Conservation (phyloP, 441 rosid genomes). For the Populus hybrid region DNA sequence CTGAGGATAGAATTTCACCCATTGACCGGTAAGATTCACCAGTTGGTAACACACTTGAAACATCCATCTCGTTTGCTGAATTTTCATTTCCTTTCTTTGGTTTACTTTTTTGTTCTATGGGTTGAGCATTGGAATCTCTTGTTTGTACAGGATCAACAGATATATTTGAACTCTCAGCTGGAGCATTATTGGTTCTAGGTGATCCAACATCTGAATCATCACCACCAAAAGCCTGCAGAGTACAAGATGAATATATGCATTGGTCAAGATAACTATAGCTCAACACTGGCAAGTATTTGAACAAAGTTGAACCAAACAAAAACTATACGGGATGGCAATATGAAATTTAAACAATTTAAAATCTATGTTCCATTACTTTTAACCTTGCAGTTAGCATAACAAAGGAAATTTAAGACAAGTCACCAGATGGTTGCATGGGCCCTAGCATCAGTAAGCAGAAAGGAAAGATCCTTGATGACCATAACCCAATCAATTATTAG, state of each 20-base stretch:
- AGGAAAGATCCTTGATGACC: not conserved
- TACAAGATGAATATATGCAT: constrained; percentile 6
- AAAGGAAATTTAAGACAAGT: not conserved
- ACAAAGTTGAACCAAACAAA: constrained; percentile 3
- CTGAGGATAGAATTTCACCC: constrained; percentile 68
- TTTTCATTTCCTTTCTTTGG: constrained; percentile 54
- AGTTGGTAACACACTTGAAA: constrained; percentile 41
- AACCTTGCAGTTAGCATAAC: not conserved
- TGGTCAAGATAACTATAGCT: constrained; percentile 9
- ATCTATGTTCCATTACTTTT: not conserved
- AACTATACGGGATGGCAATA: not conserved
- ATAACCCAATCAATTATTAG: not conserved
- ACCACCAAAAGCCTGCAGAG: constrained; percentile 76
- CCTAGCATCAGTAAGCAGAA: not conserved
- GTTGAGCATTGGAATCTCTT: constrained; percentile 44
- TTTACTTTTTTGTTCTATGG: constrained; percentile 53
- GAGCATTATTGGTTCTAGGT: constrained; percentile 47
- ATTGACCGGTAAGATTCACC: constrained; percentile 67
- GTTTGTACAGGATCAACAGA: constrained; percentile 43
- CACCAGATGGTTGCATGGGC: not conserved
- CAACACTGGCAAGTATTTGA: constrained; percentile 6
- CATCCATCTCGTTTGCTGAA: constrained; percentile 41
- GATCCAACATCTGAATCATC: constrained; percentile 83
- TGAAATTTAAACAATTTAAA: not conserved
- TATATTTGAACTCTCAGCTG: constrained; percentile 45